These are phyloP conservation scores for Hansenula sp. DNA, from an alignment of 1,139 yeast species.

Conservation along the genomic window DNA sequence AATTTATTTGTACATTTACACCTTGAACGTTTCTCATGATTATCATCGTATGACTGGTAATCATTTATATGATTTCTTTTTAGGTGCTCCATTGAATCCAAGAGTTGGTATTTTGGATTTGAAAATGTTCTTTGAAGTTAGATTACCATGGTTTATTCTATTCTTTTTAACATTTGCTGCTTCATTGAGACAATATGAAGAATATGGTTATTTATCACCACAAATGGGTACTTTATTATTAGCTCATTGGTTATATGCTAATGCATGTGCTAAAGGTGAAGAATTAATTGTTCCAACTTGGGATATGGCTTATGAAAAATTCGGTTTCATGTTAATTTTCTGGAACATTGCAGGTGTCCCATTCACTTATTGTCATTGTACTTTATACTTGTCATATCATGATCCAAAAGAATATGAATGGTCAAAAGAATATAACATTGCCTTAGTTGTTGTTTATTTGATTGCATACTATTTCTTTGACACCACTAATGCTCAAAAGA, in stretches of 20 bases:
- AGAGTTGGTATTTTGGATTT: slow-evolving; percentile 87
- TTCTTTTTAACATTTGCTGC: slow-evolving; percentile 75
- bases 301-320: slow-evolving; percentile 99
- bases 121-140: slow-evolving; percentile 95
- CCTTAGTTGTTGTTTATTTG: slow-evolving; percentile 52
- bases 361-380: slow-evolving; percentile 93
- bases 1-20: slow-evolving; percentile 55
- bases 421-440: slow-evolving; percentile 54
- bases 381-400: slow-evolving; percentile 76
- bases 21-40: slow-evolving; percentile 62
- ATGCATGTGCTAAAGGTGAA: slow-evolving; percentile 97
- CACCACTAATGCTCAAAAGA: slow-evolving; percentile 93
- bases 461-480: slow-evolving; percentile 89
- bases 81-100: slow-evolving; percentile 98
- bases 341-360: slow-evolving; percentile 99
- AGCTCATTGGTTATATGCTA: slow-evolving; percentile 93
- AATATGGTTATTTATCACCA: slow-evolving; percentile 72
- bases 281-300: slow-evolving; percentile 95
- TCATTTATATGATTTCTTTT: slow-evolving; percentile 82
- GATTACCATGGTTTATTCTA: slow-evolving; percentile 93
- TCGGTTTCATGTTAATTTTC: slow-evolving; percentile 95
- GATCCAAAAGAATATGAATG: slow-evolving; percentile 78
- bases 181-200: slow-evolving; percentile 72
- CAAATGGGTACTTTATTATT: slow-evolving; percentile 70
- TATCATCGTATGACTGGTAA: slow-evolving; percentile 91